These are phyloP conservation scores for Hymenoscyphus fraxineus DNA, from an alignment of 2,329 filamentous ascomycete genomes.

Conservation along the genomic window DNA sequence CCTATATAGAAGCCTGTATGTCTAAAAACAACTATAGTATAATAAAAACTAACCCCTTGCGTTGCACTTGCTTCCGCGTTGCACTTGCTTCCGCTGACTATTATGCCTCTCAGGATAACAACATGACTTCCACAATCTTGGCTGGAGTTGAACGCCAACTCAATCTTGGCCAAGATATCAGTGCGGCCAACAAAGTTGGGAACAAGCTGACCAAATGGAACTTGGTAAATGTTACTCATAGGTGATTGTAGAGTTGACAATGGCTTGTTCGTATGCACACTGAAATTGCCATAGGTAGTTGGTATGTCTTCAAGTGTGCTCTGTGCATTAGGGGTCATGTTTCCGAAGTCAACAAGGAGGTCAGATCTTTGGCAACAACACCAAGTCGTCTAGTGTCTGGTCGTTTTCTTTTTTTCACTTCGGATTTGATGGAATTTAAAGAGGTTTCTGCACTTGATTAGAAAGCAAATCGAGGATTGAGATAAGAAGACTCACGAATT, in stretches of 20 bases:
- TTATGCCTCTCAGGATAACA: conserved; percentile 22
- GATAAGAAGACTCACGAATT: neutral
- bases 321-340: neutral
- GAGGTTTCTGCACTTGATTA: neutral
- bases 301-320: conserved; percentile 1
- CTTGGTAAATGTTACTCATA: neutral
- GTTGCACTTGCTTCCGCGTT: too few relatives aligned
- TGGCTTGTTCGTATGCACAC: neutral
- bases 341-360: neutral
- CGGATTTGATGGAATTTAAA: neutral
- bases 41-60: too few relatives aligned
- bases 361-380: neutral
- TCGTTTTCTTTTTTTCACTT: neutral
- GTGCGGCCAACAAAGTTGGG: conserved; percentile 22
- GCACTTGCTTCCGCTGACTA: too few relatives aligned
- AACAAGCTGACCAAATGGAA: conserved; percentile 15
- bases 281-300: neutral
- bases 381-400: neutral
- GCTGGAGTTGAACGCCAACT: conserved; percentile 8
- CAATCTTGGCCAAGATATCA: conserved; percentile 19
- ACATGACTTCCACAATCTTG: conserved; percentile 7
- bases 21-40: too few relatives aligned
- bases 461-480: neutral
- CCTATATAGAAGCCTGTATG: too few relatives aligned
- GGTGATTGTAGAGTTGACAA: neutral